A percentile compares a stretch with the other conserved stretches of the same genome.
Evolutionary conservation across 139 green algal genomes (phyloP).

Genomic region (Auxenochlorella pyrenoidosa): DNA sequence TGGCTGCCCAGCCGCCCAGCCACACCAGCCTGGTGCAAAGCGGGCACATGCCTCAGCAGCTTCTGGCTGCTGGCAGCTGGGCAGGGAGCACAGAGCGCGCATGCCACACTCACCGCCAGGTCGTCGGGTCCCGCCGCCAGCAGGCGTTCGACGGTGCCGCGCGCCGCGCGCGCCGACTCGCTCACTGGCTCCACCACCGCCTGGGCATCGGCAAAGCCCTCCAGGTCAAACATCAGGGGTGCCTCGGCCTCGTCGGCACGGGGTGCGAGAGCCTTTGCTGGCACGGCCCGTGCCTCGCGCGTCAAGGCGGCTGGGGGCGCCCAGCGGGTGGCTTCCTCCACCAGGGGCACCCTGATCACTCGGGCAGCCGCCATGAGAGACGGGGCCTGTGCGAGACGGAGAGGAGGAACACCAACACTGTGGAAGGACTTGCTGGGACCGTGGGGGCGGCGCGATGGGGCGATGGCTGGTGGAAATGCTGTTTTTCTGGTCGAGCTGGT

Average conservation of each 20-base stretch:
- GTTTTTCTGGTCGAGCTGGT: too few relatives aligned
- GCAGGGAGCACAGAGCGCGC: not conserved
- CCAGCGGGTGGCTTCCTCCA: not conserved
- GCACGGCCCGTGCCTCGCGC: not conserved
- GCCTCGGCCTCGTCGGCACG: not conserved
- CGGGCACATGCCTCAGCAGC: too few relatives aligned
- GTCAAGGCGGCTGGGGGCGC: not conserved
- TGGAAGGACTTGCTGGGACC: too few relatives aligned
- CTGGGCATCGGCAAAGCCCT: not conserved
- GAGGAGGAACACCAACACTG: too few relatives aligned
- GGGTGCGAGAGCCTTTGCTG: not conserved
- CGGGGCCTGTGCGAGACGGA: not conserved
- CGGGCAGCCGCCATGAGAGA: not conserved
- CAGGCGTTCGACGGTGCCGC: not conserved
- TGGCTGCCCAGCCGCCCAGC: too few relatives aligned
- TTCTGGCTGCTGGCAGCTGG: too few relatives aligned
- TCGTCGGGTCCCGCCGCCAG: not conserved
- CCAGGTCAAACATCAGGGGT: slow-evolving; percentile 15
- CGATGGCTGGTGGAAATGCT: too few relatives aligned
- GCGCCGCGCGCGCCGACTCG: not conserved
- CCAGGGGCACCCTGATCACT: not conserved
- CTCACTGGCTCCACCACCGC: not conserved
- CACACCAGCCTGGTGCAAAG: too few relatives aligned
- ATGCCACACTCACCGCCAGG: not conserved
- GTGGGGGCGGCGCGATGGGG: too few relatives aligned